A percentile compares a stretch with the other conserved stretches of the same genome.
Conservation (phyloP, 441 rosid genomes). For the Melastoma candidum region DNA sequence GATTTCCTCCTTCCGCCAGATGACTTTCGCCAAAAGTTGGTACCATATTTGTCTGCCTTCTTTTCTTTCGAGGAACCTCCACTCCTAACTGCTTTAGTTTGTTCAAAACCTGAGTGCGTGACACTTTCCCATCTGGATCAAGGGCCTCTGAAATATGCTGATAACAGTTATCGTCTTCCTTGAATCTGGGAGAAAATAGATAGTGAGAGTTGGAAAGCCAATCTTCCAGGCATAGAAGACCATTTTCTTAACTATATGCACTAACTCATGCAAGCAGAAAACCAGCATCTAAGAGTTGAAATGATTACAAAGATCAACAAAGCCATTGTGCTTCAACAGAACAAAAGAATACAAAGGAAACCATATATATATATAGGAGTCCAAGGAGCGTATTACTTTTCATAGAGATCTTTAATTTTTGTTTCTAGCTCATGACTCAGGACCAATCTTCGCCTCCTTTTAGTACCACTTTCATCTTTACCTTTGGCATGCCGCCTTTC, state of each 20-base stretch:
- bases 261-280: no score
- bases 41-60: constrained; percentile 26
- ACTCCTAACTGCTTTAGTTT: constrained; percentile 89
- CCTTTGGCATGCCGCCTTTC: constrained; percentile 27
- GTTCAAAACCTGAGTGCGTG: constrained; percentile 77
- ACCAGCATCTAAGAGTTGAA: not conserved
- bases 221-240: constrained; percentile 7
- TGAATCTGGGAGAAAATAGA: constrained; percentile 44
- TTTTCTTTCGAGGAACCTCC: constrained; percentile 39
- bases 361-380: no score
- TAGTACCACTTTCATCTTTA: constrained; percentile 31
- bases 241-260: constrained; percentile 9
- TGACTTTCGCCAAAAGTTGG: constrained; percentile 18
- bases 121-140: constrained; percentile 61
- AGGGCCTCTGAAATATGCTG: constrained; percentile 59
- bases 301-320: no score
- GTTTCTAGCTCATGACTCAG: constrained; percentile 53
- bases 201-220: constrained; percentile 7
- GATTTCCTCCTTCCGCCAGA: constrained; percentile 22
- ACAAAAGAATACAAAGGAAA: no score
- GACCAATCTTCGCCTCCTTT: constrained; percentile 58
- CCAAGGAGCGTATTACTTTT: constrained; percentile 36
- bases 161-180: constrained; percentile 53
- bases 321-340: no score
- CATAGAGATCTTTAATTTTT: constrained; percentile 60